Base-by-base conservation (phyloP, 129 eudicot genomes). In the Heracleum sosnowskyi region DNA sequence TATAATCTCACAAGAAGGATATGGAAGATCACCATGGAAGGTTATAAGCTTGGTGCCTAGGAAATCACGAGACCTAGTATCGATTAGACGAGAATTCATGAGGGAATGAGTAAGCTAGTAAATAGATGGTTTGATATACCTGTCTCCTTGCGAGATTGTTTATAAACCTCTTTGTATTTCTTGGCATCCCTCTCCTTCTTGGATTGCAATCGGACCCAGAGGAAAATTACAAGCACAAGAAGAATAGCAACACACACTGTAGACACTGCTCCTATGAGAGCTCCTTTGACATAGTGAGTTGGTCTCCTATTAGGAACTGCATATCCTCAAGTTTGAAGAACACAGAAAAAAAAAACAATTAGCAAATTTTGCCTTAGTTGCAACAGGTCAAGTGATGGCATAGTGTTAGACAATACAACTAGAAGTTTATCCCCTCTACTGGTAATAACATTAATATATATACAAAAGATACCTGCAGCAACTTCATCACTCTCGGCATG, bases 21-120 rank as follows among this genome's bases (percentile, higher is more conserved):
- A 95, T 34, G 98, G 98, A 83, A 95, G 97, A 81, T 95, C 96
- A 1, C 98, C 98, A 37, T 95, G 98, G 83, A 95, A 95, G 36
- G 97, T 95, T 74, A 95, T 85, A 57, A 95, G 91, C 86, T 95
- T 91, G 74, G 97, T 89, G 85, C 92, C 98, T 95, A 78, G 51
- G n/a, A 26, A 75, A 60, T 47, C 51, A 44, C 22, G 42, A 79
- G 45, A 8, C 39, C 60, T 36, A 35, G 79, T n/a, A 42, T 5
- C 7, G 7, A 20, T 53, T 1, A 40, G 36, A 39, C 0, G 24
- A 37, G 28, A 49, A 45, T 39, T 4, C 10, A 69, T 8, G 74
- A 68, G 29, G 33, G 46, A 44, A 10, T 7, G 42, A 64, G 73
- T 9, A 49, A 45, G 12, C 22, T 78, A 24, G 33, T 18, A 33